Conservation (phyloP, 306 rosid species). For the Trichosanthes truncata region DNA sequence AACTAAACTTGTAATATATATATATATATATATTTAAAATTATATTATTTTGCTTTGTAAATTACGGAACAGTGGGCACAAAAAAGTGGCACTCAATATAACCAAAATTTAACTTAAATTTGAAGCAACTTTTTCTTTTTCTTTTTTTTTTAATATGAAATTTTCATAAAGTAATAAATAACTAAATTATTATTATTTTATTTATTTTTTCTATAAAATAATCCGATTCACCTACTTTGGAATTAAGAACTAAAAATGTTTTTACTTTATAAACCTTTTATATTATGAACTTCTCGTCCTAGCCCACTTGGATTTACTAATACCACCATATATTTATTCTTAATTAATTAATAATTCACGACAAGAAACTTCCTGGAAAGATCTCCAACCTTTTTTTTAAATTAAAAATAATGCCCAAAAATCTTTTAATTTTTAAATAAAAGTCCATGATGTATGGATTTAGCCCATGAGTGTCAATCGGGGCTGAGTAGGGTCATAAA, state of each 20-base stretch:
- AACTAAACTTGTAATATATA: too few species aligned
- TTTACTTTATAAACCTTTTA: not conserved
- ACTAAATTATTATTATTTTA: not conserved
- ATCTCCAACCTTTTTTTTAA: not conserved
- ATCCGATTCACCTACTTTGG: not conserved
- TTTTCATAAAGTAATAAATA: not conserved
- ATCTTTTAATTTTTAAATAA: not conserved
- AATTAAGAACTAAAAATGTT: not conserved
- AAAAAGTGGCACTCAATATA: not conserved
- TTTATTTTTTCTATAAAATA: not conserved
- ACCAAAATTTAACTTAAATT: not conserved
- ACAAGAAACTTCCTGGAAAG: not conserved
- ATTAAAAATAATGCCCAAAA: not conserved
- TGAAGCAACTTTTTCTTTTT: not conserved
- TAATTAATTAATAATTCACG: not conserved
- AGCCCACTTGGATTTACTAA: constrained; percentile 4
- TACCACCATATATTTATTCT: not conserved
- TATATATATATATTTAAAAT: not conserved
- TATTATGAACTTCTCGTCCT: not conserved
- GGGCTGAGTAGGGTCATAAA: too few species aligned
- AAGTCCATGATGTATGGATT: not conserved
- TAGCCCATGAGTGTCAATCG: not conserved
- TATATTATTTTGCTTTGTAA: not conserved
- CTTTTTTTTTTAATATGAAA: not conserved
- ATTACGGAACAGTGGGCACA: not conserved